These are phyloP conservation scores for Salix exigua DNA, from an alignment of 345 rosid species.

Conservation along the genomic window DNA sequence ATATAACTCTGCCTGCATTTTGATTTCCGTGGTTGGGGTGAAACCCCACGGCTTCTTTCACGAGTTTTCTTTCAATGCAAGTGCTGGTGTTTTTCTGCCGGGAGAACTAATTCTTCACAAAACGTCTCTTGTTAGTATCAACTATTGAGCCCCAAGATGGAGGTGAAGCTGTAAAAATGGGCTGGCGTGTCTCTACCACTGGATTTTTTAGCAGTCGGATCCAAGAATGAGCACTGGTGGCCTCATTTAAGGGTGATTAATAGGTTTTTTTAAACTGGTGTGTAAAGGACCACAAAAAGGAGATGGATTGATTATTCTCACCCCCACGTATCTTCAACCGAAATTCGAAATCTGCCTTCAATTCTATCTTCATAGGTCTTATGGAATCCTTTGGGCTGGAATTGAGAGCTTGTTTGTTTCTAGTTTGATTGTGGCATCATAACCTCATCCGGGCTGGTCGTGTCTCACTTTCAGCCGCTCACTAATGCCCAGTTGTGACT, in stretches of 20 bases:
- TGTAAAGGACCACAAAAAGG: background rate
- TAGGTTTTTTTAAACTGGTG: background rate
- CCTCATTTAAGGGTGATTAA: too few relatives aligned
- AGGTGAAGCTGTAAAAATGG: background rate
- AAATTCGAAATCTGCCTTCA: background rate
- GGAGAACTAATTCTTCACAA: too few relatives aligned
- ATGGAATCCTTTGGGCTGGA: background rate
- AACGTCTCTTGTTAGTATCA: too few relatives aligned
- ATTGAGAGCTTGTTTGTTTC: background rate
- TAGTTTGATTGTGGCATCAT: background rate
- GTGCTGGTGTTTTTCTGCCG: too few relatives aligned
- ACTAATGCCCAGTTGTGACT: background rate
- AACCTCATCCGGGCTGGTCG: background rate
- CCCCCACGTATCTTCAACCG: background rate
- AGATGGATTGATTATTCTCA: background rate
- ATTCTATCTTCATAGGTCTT: background rate
- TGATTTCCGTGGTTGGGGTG: too few relatives aligned
- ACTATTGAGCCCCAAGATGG: too few relatives aligned
- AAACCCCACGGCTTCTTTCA: too few relatives aligned
- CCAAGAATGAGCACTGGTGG: background rate
- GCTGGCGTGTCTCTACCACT: background rate
- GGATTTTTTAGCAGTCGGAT: background rate
- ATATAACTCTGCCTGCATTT: too few relatives aligned
- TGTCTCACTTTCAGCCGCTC: background rate
- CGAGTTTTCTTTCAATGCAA: too few relatives aligned